Evolutionary conservation across 2,329 filamentous ascomycete species (phyloP).

Genomic region (Chaetomium sp.): DNA sequence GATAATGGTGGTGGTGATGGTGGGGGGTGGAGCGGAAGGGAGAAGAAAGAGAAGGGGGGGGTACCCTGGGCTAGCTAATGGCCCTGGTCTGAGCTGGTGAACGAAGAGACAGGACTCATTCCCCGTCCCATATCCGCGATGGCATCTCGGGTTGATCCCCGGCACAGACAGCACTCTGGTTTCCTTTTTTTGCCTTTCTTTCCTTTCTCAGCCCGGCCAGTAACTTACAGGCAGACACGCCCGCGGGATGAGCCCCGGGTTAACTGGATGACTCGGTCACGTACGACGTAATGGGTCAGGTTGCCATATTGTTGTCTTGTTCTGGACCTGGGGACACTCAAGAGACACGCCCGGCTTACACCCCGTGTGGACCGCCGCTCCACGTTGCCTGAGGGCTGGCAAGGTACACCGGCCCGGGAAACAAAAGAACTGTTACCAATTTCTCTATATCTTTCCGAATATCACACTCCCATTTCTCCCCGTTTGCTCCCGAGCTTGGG

Average conservation of each 20-base stretch:
- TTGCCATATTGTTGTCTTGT: neutral
- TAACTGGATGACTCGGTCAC: no score
- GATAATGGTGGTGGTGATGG: neutral
- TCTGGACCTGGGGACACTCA: neutral
- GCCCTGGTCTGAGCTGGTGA: neutral
- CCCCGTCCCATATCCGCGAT: neutral
- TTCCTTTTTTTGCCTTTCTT: no score
- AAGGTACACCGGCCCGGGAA: neutral
- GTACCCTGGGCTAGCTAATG: no score
- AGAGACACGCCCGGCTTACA: constrained; percentile 5
- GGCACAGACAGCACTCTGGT: no score
- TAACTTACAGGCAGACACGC: constrained; percentile 16
- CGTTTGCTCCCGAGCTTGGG: neutral
- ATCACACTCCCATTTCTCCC: constrained; percentile 1
- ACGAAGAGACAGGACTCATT: constrained; percentile 16
- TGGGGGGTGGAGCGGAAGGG: neutral
- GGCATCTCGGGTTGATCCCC: no score
- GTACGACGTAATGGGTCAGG: neutral
- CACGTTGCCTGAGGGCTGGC: neutral
- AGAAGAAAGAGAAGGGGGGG: constrained; percentile 1
- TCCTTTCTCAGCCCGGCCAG: constrained; percentile 10
- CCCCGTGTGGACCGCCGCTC: neutral
- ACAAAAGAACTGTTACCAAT: constrained; percentile 13
- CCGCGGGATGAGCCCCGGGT: no score
- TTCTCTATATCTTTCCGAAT: constrained; percentile 25